Conservation (phyloP, 139 green algal species). For the Picochlorum sp. region DNA sequence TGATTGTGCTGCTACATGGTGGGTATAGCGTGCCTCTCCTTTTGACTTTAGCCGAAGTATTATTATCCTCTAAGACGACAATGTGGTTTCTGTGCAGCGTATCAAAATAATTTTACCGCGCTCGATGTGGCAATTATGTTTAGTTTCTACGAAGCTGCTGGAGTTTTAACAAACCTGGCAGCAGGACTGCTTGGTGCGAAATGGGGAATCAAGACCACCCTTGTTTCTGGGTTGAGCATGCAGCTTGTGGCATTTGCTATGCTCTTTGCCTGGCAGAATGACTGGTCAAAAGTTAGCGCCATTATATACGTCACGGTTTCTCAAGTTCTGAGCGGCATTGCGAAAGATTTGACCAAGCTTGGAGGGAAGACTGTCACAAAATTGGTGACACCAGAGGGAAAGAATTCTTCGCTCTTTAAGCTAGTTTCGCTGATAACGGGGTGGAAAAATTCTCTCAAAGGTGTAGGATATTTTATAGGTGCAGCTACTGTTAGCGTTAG, state of each 20-base stretch:
- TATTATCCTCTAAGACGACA: no score
- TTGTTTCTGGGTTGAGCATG: constrained; percentile 47
- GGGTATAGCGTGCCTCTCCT: no score
- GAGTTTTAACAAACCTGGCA: constrained; percentile 67
- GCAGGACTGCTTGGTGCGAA: constrained; percentile 54
- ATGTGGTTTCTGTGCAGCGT: no score
- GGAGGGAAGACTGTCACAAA: constrained; percentile 78
- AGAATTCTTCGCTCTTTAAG: constrained; percentile 59
- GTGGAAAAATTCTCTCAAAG: constrained; percentile 76
- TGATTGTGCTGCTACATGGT: constrained; percentile 82
- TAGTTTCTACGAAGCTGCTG: constrained; percentile 66
- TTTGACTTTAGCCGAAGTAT: no score
- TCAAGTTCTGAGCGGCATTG: constrained; percentile 67
- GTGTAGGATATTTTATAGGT: constrained; percentile 76
- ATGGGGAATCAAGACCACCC: constrained; percentile 74
- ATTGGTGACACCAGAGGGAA: constrained; percentile 74
- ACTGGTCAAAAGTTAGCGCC: constrained; percentile 15
- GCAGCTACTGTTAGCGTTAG: constrained; percentile 47
- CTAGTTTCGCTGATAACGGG: constrained; percentile 76
- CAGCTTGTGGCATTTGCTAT: constrained; percentile 57
- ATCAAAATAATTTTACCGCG: constrained; percentile 57
- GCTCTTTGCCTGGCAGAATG: constrained; percentile 61
- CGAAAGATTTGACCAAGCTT: constrained; percentile 84
- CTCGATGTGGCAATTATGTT: constrained; percentile 69
- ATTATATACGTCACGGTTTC: constrained; percentile 59